Evolutionary conservation across 805 yeast genomes (phyloP), one percentile per base, ranked within the genome.

Genomic region (Cyberlindnera euphorbiiphila): DNA sequence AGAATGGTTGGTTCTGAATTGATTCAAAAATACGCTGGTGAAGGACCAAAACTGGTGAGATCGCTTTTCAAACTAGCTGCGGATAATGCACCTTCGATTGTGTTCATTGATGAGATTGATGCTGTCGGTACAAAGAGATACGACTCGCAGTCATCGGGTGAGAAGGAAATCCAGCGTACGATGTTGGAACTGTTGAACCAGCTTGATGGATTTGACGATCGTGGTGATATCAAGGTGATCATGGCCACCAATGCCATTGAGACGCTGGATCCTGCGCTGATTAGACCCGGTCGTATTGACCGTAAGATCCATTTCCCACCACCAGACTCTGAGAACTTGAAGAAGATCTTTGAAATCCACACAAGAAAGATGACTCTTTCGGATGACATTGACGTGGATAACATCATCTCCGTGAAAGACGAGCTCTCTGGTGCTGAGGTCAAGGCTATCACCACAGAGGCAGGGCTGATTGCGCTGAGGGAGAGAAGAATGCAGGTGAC

Each of bases 41-140:
- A 93, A 61, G 98, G 98, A 42, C 98, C 98, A 37, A 77, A 97
- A 52, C 73, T 93, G 53, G 80, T 87, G 60, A 74, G 98, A 60
- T 97, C 94, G 56, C 78, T 93, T 42, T 93, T 93, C 73, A 94
- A 89, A 64, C 85, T 88, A 32, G 98, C 98, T 3, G 93, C 89
- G 18, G 98, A 93, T 49, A 82, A 88, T 62, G 96, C 98, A 0
- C 98, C 98, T 25, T 81, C 96, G n/a, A 93, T 93, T 66, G 96
- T 93, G 25, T 93, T 93, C 57, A 93, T 93, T 49, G 98, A 93
- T 67, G 98, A 93, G 68, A 91, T 93, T 57, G 98, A 93, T 65
- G 98, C 99, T 30, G 93, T 93, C 59, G 99, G 98, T 64, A 85
- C 95, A n/a, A 91, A 91, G 62, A 81, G 99, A 64, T 89, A 91